phyloP scores from a whole-genome alignment of 2,329 filamentous ascomycete genomes.

The Meredithiella fracta region DNA sequence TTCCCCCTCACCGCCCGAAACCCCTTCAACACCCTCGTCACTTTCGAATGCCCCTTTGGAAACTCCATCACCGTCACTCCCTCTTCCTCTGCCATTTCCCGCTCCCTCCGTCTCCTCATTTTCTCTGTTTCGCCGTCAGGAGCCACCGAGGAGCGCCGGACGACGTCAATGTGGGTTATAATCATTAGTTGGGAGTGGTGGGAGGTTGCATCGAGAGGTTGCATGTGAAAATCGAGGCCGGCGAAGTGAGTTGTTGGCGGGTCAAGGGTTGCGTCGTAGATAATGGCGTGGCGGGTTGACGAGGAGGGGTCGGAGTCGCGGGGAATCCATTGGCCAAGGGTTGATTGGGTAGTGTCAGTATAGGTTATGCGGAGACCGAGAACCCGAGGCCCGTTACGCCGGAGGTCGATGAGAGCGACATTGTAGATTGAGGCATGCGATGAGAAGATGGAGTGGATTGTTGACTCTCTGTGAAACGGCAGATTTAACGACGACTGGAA shows the following conservation, averaged over 20 bases:
- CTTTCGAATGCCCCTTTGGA: slow-evolving; percentile 2
- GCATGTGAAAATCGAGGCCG: slow-evolving; percentile 9
- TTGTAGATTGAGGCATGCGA: not conserved
- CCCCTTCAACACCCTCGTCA: slow-evolving; percentile 5
- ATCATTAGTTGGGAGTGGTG: slow-evolving; percentile 4
- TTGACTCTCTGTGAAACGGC: not conserved
- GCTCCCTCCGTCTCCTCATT: not conserved
- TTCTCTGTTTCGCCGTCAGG: not conserved
- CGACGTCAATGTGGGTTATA: slow-evolving; percentile 7
- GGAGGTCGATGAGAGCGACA: slow-evolving; percentile 3
- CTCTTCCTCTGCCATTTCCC: not conserved
- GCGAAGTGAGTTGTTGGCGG: not conserved
- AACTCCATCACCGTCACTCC: not conserved
- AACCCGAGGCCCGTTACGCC: slow-evolving; percentile 1
- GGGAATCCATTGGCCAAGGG: slow-evolving; percentile 12
- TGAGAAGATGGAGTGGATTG: slow-evolving; percentile 5
- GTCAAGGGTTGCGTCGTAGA: slow-evolving; percentile 2
- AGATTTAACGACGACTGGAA: not conserved
- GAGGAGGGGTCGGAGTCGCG: slow-evolving; percentile 3
- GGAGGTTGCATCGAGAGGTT: slow-evolving; percentile 6
- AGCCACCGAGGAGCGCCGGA: not conserved
- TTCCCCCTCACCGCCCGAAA: not conserved
- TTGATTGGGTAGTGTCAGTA: not conserved
- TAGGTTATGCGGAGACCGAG: slow-evolving; percentile 8
- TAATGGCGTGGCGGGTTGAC: slow-evolving; percentile 1